Evolutionary conservation across 352 stramenopile species (phyloP), one percentile per base, ranked within the genome.

Genomic region (Globisporangium megalacanthum): DNA sequence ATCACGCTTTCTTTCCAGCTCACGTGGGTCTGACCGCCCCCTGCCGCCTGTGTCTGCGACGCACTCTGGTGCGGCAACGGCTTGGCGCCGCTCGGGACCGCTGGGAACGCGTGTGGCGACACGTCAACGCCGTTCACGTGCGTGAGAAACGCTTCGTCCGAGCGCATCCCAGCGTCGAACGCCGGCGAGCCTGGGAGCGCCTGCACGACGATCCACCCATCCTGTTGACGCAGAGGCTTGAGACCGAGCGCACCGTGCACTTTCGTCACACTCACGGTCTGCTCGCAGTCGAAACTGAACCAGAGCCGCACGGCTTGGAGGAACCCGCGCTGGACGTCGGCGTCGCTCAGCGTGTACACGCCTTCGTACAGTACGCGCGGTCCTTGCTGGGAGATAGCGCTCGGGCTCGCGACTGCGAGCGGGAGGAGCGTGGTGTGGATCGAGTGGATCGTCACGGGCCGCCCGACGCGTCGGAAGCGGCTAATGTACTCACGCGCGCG

Each of bases 281-380:
- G 77, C 52, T 92, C 79, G 47, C 80, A 87, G 54, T 89, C 81
- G 22, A 92, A 88, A 62, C 77, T 88, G 62, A 91, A 91, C 81
- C 82, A 89, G 14, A 92, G 77, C 6, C 82, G 68, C 52, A 89
- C 74, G 8, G 67, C 72, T 52, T 92, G 79, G 5, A 92, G 69
- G 54, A 89, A 88, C 0, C 77, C 77, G 13, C 72, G 66, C 36
- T 83, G 64, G 22, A 77, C 37, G 15, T 88, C 79, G 13, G 60
- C 61, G 14, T 83, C 56, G n/a, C 52, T 79, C 10, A 89, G 54
- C 11, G 75, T 65, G 60, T 83, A 89, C 39, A 86, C 75, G 0
- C 79, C 77, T 36, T 86, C 66, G 59, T 89, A 89, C 19, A 92
- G 60, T 49, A 82, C 72, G 4, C 68, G 62, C 9, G 67, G 68